These are phyloP conservation scores for Wallacemonas sp. DNA, from an alignment of 208 protist genomes.

Conservation along the genomic window DNA sequence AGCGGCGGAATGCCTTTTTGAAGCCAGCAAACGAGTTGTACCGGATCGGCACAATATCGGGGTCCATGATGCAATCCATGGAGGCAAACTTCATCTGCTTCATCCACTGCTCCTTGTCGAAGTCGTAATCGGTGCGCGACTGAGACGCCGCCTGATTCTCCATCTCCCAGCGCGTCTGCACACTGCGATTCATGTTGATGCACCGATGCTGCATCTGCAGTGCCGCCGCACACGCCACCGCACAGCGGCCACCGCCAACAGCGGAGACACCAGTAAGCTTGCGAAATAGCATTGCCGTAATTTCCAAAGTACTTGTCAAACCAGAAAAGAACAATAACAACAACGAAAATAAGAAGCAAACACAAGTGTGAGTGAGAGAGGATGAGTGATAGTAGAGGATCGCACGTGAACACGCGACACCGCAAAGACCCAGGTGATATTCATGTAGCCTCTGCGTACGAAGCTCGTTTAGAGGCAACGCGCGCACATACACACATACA, in stretches of 20 bases:
- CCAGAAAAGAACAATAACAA: too few relatives aligned
- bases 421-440: too few relatives aligned
- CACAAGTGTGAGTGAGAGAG: too few relatives aligned
- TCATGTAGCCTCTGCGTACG: too few relatives aligned
- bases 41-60: constrained; percentile 79
- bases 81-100: constrained; percentile 92
- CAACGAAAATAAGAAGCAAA: too few relatives aligned
- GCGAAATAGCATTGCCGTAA: constrained; percentile 23
- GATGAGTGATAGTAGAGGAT: too few relatives aligned
- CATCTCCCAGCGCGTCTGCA: constrained; percentile 84
- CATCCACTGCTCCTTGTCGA: constrained; percentile 92
- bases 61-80: constrained; percentile 94
- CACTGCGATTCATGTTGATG: constrained; percentile 88
- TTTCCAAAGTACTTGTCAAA: background rate
- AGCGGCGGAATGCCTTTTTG: constrained; percentile 76
- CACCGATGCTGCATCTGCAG: constrained; percentile 32
- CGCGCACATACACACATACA: too few relatives aligned
- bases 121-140: constrained; percentile 90
- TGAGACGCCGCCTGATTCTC: constrained; percentile 71
- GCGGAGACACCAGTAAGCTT: constrained; percentile 5
- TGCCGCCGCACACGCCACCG: background rate
- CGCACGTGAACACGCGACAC: too few relatives aligned
- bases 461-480: too few relatives aligned
- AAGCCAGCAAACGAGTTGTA: constrained; percentile 78
- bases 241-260: background rate